These are phyloP conservation scores for Aureobasidium sp. DNA, from an alignment of 2,329 filamentous ascomycete species.

Conservation along the genomic window DNA sequence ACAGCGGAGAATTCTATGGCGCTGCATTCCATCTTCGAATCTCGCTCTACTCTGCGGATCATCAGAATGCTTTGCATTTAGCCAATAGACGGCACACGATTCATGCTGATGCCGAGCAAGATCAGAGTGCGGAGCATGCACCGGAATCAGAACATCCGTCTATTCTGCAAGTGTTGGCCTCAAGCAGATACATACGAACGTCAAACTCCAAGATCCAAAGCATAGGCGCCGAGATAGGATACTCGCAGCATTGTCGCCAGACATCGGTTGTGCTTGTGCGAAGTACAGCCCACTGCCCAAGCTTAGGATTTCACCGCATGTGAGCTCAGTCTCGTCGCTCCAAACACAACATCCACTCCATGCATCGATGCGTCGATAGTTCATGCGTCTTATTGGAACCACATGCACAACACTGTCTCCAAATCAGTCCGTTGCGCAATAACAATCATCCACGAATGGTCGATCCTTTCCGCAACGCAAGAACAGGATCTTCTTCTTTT, in stretches of 20 bases:
- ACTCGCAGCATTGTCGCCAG: neutral
- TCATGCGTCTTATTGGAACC: neutral
- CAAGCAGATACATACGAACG: neutral
- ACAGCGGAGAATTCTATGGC: neutral
- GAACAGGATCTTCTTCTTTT: too few species aligned
- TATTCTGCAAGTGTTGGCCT: neutral
- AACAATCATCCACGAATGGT: slow-evolving; percentile 3
- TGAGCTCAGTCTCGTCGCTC: neutral
- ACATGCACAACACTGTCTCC: slow-evolving; percentile 4
- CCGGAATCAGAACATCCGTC: slow-evolving; percentile 4
- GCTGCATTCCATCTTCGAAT: neutral
- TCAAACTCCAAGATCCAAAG: neutral
- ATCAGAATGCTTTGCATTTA: neutral
- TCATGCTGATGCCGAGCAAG: neutral
- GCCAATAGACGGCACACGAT: neutral
- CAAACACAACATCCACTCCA: neutral
- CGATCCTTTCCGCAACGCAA: neutral
- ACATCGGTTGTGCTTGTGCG: neutral
- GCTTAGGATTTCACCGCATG: neutral
- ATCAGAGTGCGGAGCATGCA: neutral
- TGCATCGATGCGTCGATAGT: neutral
- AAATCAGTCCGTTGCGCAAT: neutral
- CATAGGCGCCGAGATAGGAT: neutral
- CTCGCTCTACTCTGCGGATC: neutral
- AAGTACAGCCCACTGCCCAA: neutral